Percentiles rank a stretch among this genome's conserved stretches.
Conservation (phyloP, 129 eudicot species). For the Pittosporum tobira region DNA sequence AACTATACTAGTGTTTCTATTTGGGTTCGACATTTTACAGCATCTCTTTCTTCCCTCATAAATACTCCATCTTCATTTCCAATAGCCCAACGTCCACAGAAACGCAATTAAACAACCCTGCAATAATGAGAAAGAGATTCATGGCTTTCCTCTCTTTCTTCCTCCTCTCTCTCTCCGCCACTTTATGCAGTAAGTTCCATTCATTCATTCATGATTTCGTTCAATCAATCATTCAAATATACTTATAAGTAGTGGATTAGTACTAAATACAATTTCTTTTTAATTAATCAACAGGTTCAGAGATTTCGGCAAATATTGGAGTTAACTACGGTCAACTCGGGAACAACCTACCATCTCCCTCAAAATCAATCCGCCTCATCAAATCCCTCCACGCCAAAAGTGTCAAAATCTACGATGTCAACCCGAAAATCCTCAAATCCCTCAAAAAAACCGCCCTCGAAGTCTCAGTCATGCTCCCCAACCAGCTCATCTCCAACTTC, state of each 20-base stretch:
- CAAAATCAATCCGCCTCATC: constrained; percentile 44
- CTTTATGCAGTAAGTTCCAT: constrained; percentile 6
- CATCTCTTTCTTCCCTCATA: no score
- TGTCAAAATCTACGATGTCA: constrained; percentile 69
- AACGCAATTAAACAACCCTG: neutral
- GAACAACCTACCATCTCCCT: constrained; percentile 58
- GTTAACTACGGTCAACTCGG: constrained; percentile 77
- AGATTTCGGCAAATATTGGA: constrained; percentile 46
- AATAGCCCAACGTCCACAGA: no score
- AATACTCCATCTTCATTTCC: no score
- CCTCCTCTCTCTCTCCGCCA: neutral
- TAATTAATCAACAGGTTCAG: constrained; percentile 36
- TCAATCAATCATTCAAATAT: neutral
- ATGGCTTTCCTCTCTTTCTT: neutral
- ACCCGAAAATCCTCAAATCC: constrained; percentile 51
- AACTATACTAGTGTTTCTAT: no score
- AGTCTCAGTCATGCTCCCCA: constrained; percentile 77
- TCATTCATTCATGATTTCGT: neutral
- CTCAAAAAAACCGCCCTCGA: constrained; percentile 43
- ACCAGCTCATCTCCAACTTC: constrained; percentile 37
- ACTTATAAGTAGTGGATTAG: no score
- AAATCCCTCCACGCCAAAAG: constrained; percentile 49
- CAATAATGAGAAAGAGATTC: no score
- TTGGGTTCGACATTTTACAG: no score
- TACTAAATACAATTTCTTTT: no score